Percentiles rank a stretch among this genome's conserved stretches.
Conservation (phyloP, 352 stramenopile genomes). For the Pythium coloratum region DNA sequence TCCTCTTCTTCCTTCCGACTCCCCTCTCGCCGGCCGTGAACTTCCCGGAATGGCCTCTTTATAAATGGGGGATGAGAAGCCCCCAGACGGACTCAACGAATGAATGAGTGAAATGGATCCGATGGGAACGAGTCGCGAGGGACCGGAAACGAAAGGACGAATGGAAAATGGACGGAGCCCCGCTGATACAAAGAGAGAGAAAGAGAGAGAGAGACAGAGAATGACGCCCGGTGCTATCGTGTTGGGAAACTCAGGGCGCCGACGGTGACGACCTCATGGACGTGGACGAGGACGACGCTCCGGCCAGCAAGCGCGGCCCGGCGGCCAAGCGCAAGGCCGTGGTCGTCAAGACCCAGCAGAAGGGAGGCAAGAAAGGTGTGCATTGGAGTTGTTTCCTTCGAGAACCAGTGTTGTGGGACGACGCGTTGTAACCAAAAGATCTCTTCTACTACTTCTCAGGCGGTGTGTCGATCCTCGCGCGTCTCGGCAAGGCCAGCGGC, state of each 20-base stretch:
- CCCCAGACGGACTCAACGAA: background rate
- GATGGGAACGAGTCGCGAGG: conserved; percentile 1
- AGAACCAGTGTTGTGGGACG: background rate
- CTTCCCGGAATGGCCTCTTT: background rate
- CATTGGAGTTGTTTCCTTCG: too few species aligned
- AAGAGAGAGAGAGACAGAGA: conserved; percentile 15
- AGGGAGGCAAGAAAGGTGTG: conserved; percentile 59
- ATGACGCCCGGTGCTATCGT: conserved; percentile 16
- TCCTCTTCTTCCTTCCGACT: background rate
- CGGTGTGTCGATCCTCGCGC: conserved; percentile 65
- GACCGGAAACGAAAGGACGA: background rate
- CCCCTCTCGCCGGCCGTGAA: background rate
- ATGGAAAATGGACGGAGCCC: background rate
- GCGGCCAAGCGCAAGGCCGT: conserved; percentile 52
- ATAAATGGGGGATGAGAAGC: too few species aligned
- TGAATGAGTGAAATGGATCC: background rate
- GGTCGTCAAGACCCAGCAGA: conserved; percentile 39
- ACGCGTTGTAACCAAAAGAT: background rate
- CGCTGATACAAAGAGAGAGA: conserved; percentile 10
- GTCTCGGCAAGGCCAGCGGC: conserved; percentile 45
- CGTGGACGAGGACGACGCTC: conserved; percentile 54
- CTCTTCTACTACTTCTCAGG: conserved; percentile 5
- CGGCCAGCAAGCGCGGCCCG: conserved; percentile 24
- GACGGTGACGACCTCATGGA: conserved; percentile 62
- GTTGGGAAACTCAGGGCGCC: conserved; percentile 20